phyloP scores from a whole-genome alignment of 2,329 filamentous ascomycete species.

The Cladophialophora carrionii region DNA sequence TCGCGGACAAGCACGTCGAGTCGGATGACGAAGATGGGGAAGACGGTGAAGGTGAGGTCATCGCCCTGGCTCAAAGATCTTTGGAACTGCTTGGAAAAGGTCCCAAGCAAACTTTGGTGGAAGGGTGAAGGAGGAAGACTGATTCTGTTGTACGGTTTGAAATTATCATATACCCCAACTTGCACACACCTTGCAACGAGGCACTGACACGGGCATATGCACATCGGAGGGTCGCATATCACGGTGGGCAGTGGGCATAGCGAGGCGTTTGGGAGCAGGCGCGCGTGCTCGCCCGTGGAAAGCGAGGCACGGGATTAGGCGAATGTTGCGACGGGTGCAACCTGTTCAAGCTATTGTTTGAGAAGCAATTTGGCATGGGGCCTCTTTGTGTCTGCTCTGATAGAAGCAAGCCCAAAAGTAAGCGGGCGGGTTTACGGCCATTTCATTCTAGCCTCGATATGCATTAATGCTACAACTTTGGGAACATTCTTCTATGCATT shows the following conservation, averaged over 20 bases:
- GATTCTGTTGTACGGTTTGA: conserved; percentile 13
- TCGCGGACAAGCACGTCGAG: conserved; percentile 86
- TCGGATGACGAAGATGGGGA: conserved; percentile 84
- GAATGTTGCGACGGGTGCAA: background rate
- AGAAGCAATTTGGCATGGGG: conserved; percentile 4
- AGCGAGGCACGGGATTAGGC: background rate
- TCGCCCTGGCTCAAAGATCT: conserved; percentile 85
- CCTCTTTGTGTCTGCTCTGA: conserved; percentile 15
- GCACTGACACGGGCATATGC: conserved; percentile 21
- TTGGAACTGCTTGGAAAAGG: conserved; percentile 81
- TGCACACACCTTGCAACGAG: conserved; percentile 27
- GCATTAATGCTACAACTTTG: conserved; percentile 27
- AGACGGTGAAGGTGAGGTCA: conserved; percentile 90
- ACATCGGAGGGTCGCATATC: conserved; percentile 20
- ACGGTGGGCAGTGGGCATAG: conserved; percentile 29
- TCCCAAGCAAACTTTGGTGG: conserved; percentile 76
- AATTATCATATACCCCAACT: conserved; percentile 33
- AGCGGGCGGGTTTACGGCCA: conserved; percentile 12
- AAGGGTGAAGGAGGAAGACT: conserved; percentile 60
- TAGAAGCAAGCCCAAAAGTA: conserved; percentile 12
- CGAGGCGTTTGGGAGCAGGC: conserved; percentile 30
- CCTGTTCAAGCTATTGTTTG: conserved; percentile 9
- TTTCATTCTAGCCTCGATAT: conserved; percentile 23
- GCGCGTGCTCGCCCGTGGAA: background rate
- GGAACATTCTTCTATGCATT: background rate